Evolutionary conservation across 1,284 basidiomycete species (phyloP).

Genomic region (Termitomyces sp.): DNA sequence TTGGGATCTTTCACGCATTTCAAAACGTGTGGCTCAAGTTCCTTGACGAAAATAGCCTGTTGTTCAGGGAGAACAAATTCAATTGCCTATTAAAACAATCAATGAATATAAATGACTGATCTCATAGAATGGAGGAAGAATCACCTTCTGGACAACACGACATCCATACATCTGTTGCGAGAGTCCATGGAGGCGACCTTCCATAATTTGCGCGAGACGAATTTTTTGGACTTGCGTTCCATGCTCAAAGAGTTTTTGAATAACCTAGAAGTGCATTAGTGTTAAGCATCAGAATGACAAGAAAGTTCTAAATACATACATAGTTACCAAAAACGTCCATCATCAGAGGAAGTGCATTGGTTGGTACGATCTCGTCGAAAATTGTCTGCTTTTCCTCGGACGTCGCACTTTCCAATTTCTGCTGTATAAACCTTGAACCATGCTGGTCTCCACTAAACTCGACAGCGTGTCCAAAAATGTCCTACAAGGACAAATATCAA

Average conservation of each 20-base stretch:
- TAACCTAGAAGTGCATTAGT: slow-evolving; percentile 50
- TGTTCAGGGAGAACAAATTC: slow-evolving; percentile 78
- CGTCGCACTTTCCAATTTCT: slow-evolving; percentile 73
- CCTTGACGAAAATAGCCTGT: slow-evolving; percentile 70
- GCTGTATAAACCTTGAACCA: slow-evolving; percentile 87
- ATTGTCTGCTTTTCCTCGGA: slow-evolving; percentile 76
- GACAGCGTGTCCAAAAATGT: slow-evolving; percentile 82
- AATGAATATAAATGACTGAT: background rate
- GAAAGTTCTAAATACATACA: slow-evolving; percentile 37
- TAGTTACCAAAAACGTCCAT: slow-evolving; percentile 98
- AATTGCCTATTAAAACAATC: slow-evolving; percentile 55
- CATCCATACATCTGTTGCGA: slow-evolving; percentile 97
- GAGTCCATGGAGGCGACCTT: slow-evolving; percentile 73
- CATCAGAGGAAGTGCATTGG: slow-evolving; percentile 74
- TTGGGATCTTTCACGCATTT: slow-evolving; percentile 91
- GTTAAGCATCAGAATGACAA: background rate
- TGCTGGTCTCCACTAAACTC: slow-evolving; percentile 96
- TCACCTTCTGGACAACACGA: slow-evolving; percentile 83
- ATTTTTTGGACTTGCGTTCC: slow-evolving; percentile 77
- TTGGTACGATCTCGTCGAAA: slow-evolving; percentile 89
- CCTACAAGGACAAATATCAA: slow-evolving; percentile 39
- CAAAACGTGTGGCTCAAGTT: slow-evolving; percentile 80
- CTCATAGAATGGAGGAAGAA: background rate
- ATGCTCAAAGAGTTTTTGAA: slow-evolving; percentile 94
- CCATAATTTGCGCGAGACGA: slow-evolving; percentile 71